Evolutionary conservation across 2,329 filamentous ascomycete genomes (phyloP), one percentile per base, ranked within the genome.

Genomic region (Chaetomium sp.): DNA sequence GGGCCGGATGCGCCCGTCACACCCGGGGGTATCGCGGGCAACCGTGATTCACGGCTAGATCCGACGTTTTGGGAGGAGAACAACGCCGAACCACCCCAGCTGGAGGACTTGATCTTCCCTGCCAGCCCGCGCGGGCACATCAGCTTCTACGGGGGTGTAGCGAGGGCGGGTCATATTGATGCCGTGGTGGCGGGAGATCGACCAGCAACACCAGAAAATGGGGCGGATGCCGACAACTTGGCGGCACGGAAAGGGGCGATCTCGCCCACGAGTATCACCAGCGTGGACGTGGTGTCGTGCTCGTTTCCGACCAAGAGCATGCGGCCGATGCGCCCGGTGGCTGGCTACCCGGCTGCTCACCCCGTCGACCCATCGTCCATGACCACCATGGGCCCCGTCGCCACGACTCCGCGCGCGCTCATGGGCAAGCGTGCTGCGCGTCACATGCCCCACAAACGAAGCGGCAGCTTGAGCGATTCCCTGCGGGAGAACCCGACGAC

Each of bases 401-500:
- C 83, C 5, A 76, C 76, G 8, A 84, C 81, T 3, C 82, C 83
- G 4, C 79, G 78, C 54, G 72, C 80, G 1, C 70, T 85, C 2
- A 74, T 77, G 9, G 81, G 80, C 54, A 86, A 85, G 66, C 77
- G 80, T 12, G 75, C 81, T 6, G 79, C 82, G 12, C 78, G 82
- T 19, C 72, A 73, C 10, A 69, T 75, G 42, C 70, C 72, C 8
- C 91, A 96, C 71, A 91, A 90, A 70, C 85, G 91, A 27, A 95
- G 89, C 66, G 90, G 86, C 49, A 96, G 91, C 68, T 86, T 94
- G 64, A 89, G 88, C 0, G 89, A 96, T 71, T 92, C 91, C 1
- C 70, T 92, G 51, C 78, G 90, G 62, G 88, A 94, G 70, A 85
- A 74, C 71, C 81, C 69, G 27, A 70, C 69, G 10, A 69, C 74